phyloP scores from a whole-genome alignment of 177 flowering plant genomes.

The Vitis hybrid region DNA sequence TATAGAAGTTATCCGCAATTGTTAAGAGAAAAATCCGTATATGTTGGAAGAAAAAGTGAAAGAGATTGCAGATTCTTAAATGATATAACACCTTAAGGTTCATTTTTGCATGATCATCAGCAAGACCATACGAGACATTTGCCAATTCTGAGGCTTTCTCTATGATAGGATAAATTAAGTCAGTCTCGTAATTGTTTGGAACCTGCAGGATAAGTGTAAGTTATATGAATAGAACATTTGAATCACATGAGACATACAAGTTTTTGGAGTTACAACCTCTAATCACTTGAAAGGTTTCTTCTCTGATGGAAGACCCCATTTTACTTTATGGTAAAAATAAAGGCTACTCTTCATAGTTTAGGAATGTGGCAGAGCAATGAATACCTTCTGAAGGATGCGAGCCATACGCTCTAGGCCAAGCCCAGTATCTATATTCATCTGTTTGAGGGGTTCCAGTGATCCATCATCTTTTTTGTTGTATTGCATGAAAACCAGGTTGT shows the following conservation, averaged over 20 bases:
- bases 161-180: constrained; percentile 91
- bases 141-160: constrained; percentile 79
- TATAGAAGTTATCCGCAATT: neutral
- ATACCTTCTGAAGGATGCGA: constrained; percentile 90
- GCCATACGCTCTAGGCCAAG: constrained; percentile 94
- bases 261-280: too few relatives aligned
- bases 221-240: neutral
- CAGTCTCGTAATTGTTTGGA: constrained; percentile 91
- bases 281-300: neutral
- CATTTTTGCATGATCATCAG: constrained; percentile 61
- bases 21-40: neutral
- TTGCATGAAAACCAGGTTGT: constrained; percentile 96
- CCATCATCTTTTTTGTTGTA: constrained; percentile 88
- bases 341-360: neutral
- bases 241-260: too few relatives aligned
- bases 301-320: neutral
- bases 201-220: constrained; percentile 54
- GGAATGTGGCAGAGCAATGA: neutral
- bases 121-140: constrained; percentile 53
- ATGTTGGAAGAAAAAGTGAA: too few relatives aligned
- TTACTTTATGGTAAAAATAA: too few relatives aligned
- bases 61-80: neutral
- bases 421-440: constrained; percentile 91
- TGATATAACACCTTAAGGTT: constrained; percentile 62
- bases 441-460: constrained; percentile 82